phyloP scores from a whole-genome alignment of 306 rosid species.

The Dalbergia cultrata region DNA sequence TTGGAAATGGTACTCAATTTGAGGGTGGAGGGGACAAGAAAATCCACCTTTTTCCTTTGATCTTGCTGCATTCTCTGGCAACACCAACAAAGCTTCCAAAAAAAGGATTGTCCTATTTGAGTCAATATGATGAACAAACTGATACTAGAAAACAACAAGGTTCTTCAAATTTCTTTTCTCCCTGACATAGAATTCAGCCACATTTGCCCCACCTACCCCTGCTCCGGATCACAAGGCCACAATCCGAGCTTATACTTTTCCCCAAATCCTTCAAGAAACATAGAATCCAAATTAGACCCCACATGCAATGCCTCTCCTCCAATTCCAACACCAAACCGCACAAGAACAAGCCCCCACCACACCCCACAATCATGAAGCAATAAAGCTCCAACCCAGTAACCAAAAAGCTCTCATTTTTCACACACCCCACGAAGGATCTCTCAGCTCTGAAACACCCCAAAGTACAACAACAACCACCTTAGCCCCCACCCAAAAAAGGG shows the following conservation, averaged over 20 bases:
- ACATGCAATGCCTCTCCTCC: conserved; percentile 65
- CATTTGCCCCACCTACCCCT: conserved; percentile 89
- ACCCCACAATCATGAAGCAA: conserved; percentile 62
- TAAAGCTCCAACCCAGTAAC: conserved; percentile 44
- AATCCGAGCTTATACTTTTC: conserved; percentile 60
- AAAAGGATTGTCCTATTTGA: conserved; percentile 36
- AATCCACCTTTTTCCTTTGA: conserved; percentile 78
- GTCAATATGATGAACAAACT: conserved; percentile 48
- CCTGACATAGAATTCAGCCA: conserved; percentile 55
- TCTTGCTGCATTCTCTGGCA: conserved; percentile 75
- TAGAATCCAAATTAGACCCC: conserved; percentile 72
- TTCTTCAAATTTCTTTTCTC: conserved; percentile 18
- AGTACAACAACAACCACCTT: background rate
- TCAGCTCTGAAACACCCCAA: conserved; percentile 9
- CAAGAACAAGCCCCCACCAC: conserved; percentile 30
- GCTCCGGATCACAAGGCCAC: conserved; percentile 75
- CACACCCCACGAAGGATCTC: conserved; percentile 26
- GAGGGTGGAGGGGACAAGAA: background rate
- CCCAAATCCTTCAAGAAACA: conserved; percentile 64
- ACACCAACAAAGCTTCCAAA: conserved; percentile 46
- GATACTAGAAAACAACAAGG: conserved; percentile 20
- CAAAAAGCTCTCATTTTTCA: conserved; percentile 47
- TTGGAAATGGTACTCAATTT: conserved; percentile 15
- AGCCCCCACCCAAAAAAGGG: background rate
- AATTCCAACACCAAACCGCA: conserved; percentile 50